A percentile compares a stretch with the other conserved stretches of the same genome.
Evolutionary conservation across 2,329 filamentous ascomycete species (phyloP).

Genomic region (Phaeosphaeria sp.): DNA sequence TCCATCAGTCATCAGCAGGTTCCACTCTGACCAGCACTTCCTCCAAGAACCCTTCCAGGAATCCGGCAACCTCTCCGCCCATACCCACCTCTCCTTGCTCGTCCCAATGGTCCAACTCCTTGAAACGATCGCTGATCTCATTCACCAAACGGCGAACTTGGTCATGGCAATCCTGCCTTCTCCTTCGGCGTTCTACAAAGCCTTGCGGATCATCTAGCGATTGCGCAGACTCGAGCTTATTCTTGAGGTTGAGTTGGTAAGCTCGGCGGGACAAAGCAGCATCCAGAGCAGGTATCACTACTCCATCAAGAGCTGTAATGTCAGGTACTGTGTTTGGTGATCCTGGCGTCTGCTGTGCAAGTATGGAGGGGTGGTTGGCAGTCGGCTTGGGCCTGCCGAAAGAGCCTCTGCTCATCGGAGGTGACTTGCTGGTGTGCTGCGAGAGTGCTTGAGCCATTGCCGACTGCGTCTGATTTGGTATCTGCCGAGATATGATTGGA

Average conservation of each 20-base stretch:
- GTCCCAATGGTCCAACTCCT: slow-evolving; percentile 89
- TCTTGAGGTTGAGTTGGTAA: slow-evolving; percentile 61
- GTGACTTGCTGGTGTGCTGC: slow-evolving; percentile 21
- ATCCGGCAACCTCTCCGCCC: slow-evolving; percentile 87
- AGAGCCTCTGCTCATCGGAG: slow-evolving; percentile 35
- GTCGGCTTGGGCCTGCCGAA: slow-evolving; percentile 39
- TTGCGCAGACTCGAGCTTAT: slow-evolving; percentile 46
- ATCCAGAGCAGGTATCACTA: slow-evolving; percentile 91
- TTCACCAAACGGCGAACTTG: slow-evolving; percentile 80
- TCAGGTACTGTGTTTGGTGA: slow-evolving; percentile 68
- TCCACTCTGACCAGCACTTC: slow-evolving; percentile 93
- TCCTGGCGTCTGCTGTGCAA: slow-evolving; percentile 51
- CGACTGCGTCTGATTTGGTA: slow-evolving; percentile 7
- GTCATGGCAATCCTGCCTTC: slow-evolving; percentile 73
- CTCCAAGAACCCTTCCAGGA: slow-evolving; percentile 90
- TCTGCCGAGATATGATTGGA: slow-evolving; percentile 19
- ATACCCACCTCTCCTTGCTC: slow-evolving; percentile 88
- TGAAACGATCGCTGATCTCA: slow-evolving; percentile 82
- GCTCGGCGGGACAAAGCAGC: slow-evolving; percentile 83
- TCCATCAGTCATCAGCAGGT: slow-evolving; percentile 71
- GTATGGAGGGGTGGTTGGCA: slow-evolving; percentile 21
- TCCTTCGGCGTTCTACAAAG: slow-evolving; percentile 40
- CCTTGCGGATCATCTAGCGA: slow-evolving; percentile 66
- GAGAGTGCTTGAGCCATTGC: slow-evolving; percentile 16
- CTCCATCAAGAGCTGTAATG: slow-evolving; percentile 85